Evolutionary conservation across 1,139 yeast genomes (phyloP).

Genomic region (Lipomyces yarrowii): DNA sequence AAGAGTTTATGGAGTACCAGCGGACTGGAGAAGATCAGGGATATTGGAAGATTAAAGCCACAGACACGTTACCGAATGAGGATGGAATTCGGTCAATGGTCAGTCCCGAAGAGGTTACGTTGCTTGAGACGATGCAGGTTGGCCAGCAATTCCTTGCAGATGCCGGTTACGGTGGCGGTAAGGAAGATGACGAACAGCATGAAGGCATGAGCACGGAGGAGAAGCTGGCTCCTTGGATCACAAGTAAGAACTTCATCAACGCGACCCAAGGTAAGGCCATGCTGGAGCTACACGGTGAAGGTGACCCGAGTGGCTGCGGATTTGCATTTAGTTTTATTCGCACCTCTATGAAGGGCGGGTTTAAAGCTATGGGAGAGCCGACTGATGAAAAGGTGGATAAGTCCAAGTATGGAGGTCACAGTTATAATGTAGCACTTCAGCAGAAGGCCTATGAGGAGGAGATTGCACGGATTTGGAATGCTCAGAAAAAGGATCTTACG

Average conservation of each 20-base stretch:
- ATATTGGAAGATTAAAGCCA: slow-evolving; percentile 84
- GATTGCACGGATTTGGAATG: slow-evolving; percentile 86
- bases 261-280: slow-evolving; percentile 97
- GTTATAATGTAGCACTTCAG: slow-evolving; percentile 80
- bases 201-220: slow-evolving; percentile 67
- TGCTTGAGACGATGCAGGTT: slow-evolving; percentile 89
- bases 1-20: slow-evolving; percentile 98
- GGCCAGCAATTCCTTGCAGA: slow-evolving; percentile 87
- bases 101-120: slow-evolving; percentile 86
- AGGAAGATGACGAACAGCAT: slow-evolving; percentile 50
- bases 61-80: slow-evolving; percentile 72
- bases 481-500: slow-evolving; percentile 69
- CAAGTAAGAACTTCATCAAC: slow-evolving; percentile 83
- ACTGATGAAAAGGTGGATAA: slow-evolving; percentile 48
- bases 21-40: slow-evolving; percentile 95
- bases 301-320: slow-evolving; percentile 93
- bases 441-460: slow-evolving; percentile 93
- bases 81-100: slow-evolving; percentile 84
- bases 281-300: slow-evolving; percentile 95
- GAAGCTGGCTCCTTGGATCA: slow-evolving; percentile 92
- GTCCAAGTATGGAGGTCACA: slow-evolving; percentile 61
- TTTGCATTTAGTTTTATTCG: slow-evolving; percentile 87
- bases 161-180: slow-evolving; percentile 56
- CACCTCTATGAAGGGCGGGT: slow-evolving; percentile 95
- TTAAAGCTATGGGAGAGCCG: slow-evolving; percentile 62